Evolutionary conservation across 2,329 filamentous ascomycete genomes (phyloP).

Genomic region (Fusarium sp.): DNA sequence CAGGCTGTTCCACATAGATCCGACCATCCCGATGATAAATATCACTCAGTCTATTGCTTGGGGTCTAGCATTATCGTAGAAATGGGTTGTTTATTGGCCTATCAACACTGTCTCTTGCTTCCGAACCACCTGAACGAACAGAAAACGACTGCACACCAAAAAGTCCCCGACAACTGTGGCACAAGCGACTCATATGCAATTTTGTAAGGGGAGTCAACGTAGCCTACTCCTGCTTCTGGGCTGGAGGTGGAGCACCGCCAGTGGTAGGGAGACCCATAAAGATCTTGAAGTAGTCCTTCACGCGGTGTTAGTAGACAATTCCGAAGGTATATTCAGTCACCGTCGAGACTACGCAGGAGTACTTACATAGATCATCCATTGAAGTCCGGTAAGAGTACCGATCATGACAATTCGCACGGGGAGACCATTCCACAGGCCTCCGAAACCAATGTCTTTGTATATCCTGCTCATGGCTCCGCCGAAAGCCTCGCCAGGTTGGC

Average conservation of each 20-base stretch:
- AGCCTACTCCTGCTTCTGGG: constrained; percentile 56
- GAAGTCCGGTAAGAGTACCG: constrained; percentile 80
- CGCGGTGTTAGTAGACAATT: neutral
- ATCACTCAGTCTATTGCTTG: neutral
- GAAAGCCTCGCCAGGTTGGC: constrained; percentile 79
- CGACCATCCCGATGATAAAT: neutral
- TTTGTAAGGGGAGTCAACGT: neutral
- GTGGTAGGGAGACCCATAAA: constrained; percentile 89
- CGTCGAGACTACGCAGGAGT: neutral
- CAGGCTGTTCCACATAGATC: neutral
- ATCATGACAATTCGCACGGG: constrained; percentile 91
- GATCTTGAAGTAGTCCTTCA: constrained; percentile 84
- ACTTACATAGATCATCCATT: constrained; percentile 91
- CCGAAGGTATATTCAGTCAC: neutral
- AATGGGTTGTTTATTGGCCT: constrained; percentile 1
- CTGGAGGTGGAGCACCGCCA: constrained; percentile 69
- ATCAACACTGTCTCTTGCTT: neutral
- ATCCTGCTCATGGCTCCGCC: constrained; percentile 80
- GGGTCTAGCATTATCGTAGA: constrained; percentile 1
- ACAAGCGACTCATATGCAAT: neutral
- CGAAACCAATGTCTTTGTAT: constrained; percentile 87
- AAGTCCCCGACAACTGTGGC: neutral
- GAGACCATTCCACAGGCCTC: constrained; percentile 90
- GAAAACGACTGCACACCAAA: neutral
- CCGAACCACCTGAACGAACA: neutral